Evolutionary conservation across 1,139 yeast genomes (phyloP), one percentile per base, ranked within the genome.

Genomic region (Kodamaea arcana): DNA sequence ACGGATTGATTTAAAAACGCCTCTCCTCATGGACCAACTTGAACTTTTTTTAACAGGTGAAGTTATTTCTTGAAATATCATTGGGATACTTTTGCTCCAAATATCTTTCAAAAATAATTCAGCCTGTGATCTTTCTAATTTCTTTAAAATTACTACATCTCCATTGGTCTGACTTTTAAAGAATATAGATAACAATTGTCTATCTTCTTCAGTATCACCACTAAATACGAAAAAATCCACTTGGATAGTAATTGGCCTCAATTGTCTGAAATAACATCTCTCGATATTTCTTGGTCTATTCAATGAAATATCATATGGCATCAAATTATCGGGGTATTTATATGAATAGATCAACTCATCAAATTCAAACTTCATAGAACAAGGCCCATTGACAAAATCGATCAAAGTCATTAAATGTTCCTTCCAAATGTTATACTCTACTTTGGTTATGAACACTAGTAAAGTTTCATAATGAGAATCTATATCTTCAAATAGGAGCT

Each of bases 401-500:
- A 69, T 55, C 38, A 70, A 48, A 0, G 61, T 42, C 3, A 48
- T 47, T 13, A 75, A 43, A 28, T 58, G 50, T 15, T 64, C 59
- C 11, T 40, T 40, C 84, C 84, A 79, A 1, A 60, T 35, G 0
- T 42, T 31, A 25, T 47, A 51, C 40, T 78, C 84, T 2, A 38
- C 24, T 8, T 40, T 38, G 24, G 58, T 50, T 1, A 60, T 45
- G 18, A 69, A 58, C 4, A 70, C 49, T n/a, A 74, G 43, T 14
- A 73, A 42, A 1, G 77, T 27, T 51, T 80, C 85, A 45, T 55
- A 73, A 3, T 69, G 59, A 22, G 58, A 55, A 33, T 47, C 58
- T 9, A 53, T 46, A 23, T 62, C 43, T 46, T 75, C 81, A 54
- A 76, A 77, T 2, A 61, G 42, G 1, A 80, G 25, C 42, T 77